A percentile compares a stretch with the other conserved stretches of the same genome.
phyloP scores from a whole-genome alignment of 345 rosid species.

The Luvunga scandens region DNA sequence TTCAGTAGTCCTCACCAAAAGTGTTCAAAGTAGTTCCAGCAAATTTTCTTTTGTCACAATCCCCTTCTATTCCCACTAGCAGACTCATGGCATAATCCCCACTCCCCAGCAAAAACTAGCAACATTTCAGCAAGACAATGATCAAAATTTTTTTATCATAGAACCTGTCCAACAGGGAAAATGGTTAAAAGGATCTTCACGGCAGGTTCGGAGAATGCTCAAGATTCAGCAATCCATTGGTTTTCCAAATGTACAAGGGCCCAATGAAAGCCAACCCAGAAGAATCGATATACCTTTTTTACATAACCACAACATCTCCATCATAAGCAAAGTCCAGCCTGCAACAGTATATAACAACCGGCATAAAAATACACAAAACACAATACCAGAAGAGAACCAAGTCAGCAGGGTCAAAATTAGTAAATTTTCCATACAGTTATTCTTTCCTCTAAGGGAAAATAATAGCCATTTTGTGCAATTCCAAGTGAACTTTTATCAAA shows the following conservation, averaged over 20 bases:
- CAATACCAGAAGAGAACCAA: neutral
- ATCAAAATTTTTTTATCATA: conserved; percentile 29
- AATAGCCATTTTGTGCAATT: neutral
- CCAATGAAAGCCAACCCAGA: conserved; percentile 17
- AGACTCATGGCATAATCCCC: conserved; percentile 16
- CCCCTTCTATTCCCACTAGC: conserved; percentile 18
- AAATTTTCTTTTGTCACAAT: conserved; percentile 17
- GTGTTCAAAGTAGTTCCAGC: neutral
- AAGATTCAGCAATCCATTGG: conserved; percentile 14
- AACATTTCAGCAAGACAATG: conserved; percentile 21
- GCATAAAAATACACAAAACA: neutral
- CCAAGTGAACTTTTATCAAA: neutral
- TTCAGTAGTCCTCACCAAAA: neutral
- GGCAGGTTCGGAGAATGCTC: conserved; percentile 19
- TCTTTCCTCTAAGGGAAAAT: neutral
- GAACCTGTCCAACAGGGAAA: conserved; percentile 23
- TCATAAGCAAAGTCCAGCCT: conserved; percentile 27
- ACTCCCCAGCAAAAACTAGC: conserved; percentile 21
- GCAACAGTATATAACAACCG: conserved; percentile 14
- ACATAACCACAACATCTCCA: conserved; percentile 20
- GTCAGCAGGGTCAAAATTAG: neutral
- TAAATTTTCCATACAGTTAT: neutral
- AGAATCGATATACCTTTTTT: conserved; percentile 14
- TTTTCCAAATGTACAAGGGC: conserved; percentile 33
- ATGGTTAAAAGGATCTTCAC: conserved; percentile 20